Conservation (phyloP, 257 asterid species). For the Nicotiana attenuata region DNA sequence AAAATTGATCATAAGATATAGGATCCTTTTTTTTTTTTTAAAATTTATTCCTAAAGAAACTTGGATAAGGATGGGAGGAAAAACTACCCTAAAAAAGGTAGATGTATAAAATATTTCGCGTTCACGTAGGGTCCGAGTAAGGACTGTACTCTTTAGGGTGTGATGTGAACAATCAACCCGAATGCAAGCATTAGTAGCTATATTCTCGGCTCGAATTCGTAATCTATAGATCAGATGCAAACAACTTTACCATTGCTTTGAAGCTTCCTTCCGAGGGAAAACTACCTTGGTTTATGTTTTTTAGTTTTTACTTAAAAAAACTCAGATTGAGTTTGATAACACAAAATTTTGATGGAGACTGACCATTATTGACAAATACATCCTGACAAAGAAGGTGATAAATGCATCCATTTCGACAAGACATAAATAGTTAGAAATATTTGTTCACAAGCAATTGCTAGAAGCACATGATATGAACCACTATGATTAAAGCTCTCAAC, state of each 20-base stretch:
- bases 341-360: not conserved
- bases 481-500: not conserved
- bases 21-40: too few species aligned
- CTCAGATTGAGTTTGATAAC: not conserved
- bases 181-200: too few species aligned
- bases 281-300: not conserved
- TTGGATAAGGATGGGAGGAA: too few species aligned
- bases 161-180: too few species aligned
- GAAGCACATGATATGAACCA: not conserved
- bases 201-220: accelerated
- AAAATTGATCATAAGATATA: too few species aligned
- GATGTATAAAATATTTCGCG: too few species aligned
- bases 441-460: not conserved
- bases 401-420: not conserved
- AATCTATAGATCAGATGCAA: too few species aligned
- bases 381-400: not conserved
- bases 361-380: not conserved
- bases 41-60: too few species aligned
- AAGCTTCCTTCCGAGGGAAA: too few species aligned
- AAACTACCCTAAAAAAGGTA: too few species aligned
- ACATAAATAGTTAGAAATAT: not conserved
- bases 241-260: too few species aligned
- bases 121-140: too few species aligned
- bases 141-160: accelerated
- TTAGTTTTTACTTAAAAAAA: not conserved